A percentile compares a stretch with the other conserved stretches of the same genome.
Evolutionary conservation across 306 rosid genomes (phyloP).

Genomic region (Oxytropis ochrocephala): DNA sequence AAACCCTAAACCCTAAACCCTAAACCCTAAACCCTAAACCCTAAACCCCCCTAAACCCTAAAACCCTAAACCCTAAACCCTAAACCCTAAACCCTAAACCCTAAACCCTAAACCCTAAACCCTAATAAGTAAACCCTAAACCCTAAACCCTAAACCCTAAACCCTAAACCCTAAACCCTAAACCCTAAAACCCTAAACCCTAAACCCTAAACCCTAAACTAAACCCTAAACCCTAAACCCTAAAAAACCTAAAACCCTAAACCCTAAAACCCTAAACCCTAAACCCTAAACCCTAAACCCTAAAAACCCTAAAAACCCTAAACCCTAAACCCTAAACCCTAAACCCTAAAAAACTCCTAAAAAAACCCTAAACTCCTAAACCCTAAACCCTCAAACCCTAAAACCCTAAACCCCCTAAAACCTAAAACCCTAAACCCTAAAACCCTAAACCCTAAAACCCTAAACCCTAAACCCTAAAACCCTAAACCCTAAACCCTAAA

Average conservation of each 20-base stretch:
- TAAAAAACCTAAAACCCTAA: too few relatives aligned
- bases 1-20: neutral
- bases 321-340: neutral
- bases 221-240: too few relatives aligned
- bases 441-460: neutral
- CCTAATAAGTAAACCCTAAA: neutral
- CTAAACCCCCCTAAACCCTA: too few relatives aligned
- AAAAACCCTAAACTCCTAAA: neutral
- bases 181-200: neutral
- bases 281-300: neutral
- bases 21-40: neutral
- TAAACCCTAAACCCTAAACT: neutral
- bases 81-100: neutral
- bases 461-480: neutral
- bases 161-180: neutral
- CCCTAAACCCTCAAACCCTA: neutral
- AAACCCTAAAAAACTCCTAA: neutral
- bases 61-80: neutral
- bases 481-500: too few relatives aligned
- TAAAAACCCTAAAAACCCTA: neutral
- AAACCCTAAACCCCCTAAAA: too few relatives aligned
- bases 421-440: neutral
- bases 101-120: neutral
- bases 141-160: neutral
- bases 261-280: neutral